phyloP scores from a whole-genome alignment of 1,284 basidiomycete genomes.

The Phenoliferia sp. region DNA sequence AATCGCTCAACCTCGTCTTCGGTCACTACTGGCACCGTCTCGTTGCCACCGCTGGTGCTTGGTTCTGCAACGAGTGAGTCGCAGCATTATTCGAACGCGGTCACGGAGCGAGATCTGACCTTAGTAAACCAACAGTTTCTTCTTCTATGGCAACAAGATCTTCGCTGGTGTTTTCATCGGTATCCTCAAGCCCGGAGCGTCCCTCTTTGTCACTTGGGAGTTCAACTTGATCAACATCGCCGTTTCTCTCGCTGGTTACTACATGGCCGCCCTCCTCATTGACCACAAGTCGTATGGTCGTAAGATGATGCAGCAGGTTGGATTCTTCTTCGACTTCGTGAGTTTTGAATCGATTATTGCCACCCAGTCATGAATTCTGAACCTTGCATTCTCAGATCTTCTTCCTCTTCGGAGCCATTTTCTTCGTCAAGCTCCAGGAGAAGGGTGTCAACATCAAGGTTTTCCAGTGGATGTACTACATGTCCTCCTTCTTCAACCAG shows the following conservation, averaged over 20 bases:
- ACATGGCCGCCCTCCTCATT: constrained; percentile 52
- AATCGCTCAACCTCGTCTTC: constrained; percentile 49
- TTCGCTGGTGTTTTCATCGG: constrained; percentile 48
- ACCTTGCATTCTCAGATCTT: not conserved
- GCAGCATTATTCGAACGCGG: too few relatives aligned
- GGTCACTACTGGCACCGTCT: constrained; percentile 51
- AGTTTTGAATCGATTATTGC: not conserved
- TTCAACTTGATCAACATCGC: constrained; percentile 44
- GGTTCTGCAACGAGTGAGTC: constrained; percentile 50
- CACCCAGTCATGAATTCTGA: not conserved
- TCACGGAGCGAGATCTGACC: not conserved
- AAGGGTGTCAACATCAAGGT: not conserved
- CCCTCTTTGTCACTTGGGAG: constrained; percentile 47
- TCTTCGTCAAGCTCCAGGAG: not conserved
- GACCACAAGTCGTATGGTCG: constrained; percentile 51
- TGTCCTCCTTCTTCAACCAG: constrained; percentile 50
- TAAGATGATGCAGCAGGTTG: constrained; percentile 50
- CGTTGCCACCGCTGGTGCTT: constrained; percentile 48
- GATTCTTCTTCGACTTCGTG: constrained; percentile 49
- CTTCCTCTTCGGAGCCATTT: not conserved
- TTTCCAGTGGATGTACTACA: not conserved
- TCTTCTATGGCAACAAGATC: constrained; percentile 39
- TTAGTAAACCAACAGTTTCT: not conserved
- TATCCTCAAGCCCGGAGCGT: constrained; percentile 47
- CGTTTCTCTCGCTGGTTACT: constrained; percentile 51